Percentiles rank a stretch among this genome's conserved stretches.
Evolutionary conservation across 345 rosid genomes (phyloP).

Genomic region (Eucalyptus curtisii): DNA sequence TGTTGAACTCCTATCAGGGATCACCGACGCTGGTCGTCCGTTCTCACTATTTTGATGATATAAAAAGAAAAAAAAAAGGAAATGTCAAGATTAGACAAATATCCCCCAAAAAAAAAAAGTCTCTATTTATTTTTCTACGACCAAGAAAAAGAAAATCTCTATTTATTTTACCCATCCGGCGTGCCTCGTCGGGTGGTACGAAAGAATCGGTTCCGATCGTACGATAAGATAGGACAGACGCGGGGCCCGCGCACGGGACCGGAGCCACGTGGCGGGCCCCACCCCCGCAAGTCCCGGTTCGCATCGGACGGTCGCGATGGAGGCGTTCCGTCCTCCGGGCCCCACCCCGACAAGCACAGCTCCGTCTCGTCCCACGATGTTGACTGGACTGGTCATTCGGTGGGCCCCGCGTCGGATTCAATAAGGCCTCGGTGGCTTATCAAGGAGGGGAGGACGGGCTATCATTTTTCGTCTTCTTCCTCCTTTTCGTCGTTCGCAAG

Average conservation of each 20-base stretch:
- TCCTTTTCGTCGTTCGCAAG: too few relatives aligned
- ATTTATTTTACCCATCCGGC: too few relatives aligned
- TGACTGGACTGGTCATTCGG: neutral
- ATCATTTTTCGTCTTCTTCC: too few relatives aligned
- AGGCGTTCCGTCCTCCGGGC: accelerated
- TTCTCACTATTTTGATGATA: neutral
- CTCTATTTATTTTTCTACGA: too few relatives aligned
- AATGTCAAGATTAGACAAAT: too few relatives aligned
- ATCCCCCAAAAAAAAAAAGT: too few relatives aligned
- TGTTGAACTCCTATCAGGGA: neutral
- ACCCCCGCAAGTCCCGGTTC: neutral
- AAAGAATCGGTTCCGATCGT: too few relatives aligned
- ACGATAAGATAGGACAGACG: neutral
- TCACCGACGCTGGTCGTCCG: accelerated
- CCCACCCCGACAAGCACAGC: accelerated
- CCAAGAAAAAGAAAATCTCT: too few relatives aligned
- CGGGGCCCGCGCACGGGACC: neutral
- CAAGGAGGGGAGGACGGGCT: neutral
- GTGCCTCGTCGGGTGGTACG: too few relatives aligned
- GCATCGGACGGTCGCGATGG: neutral
- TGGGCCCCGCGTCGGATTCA: neutral
- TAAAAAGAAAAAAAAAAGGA: too few relatives aligned
- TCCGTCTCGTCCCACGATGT: neutral
- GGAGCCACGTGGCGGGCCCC: neutral
- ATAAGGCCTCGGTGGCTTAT: neutral